phyloP scores from a whole-genome alignment of 495 filamentous ascomycete genomes.

The Cercophora newfieldiana region DNA sequence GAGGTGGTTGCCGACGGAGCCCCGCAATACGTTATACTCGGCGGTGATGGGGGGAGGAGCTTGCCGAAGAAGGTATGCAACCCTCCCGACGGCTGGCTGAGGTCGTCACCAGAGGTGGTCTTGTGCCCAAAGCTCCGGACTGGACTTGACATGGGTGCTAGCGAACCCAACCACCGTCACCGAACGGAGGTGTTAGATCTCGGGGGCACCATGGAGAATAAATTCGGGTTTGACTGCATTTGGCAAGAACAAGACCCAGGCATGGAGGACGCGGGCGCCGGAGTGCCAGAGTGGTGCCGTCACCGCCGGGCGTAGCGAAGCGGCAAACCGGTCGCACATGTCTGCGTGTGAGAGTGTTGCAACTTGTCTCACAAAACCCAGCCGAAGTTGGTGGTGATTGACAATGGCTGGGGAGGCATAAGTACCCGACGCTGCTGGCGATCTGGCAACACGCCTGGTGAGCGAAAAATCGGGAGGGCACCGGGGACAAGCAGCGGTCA shows the following conservation, averaged over 20 bases:
- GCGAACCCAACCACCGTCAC: background rate
- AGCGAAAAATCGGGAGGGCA: background rate
- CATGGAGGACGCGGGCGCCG: too few relatives aligned
- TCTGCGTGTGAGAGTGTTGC: background rate
- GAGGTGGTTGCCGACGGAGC: background rate
- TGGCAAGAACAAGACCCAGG: background rate
- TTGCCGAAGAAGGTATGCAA: conserved; percentile 18
- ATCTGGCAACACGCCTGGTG: background rate
- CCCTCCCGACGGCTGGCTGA: conserved; percentile 15
- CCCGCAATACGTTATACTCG: background rate
- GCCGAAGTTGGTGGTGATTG: background rate
- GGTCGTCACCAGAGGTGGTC: background rate
- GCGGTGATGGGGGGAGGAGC: background rate
- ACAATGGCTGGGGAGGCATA: background rate
- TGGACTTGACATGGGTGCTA: too few relatives aligned
- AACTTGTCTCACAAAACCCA: background rate
- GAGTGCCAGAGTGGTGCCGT: too few relatives aligned
- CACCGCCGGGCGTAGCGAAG: too few relatives aligned
- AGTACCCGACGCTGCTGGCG: background rate
- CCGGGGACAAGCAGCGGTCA: background rate
- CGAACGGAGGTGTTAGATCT: background rate
- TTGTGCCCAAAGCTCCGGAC: too few relatives aligned
- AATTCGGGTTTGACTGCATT: background rate
- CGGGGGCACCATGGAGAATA: background rate
- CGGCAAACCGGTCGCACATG: background rate